Evolutionary conservation across 306 rosid species (phyloP).

Genomic region (Macrotyloma uniflorum): DNA sequence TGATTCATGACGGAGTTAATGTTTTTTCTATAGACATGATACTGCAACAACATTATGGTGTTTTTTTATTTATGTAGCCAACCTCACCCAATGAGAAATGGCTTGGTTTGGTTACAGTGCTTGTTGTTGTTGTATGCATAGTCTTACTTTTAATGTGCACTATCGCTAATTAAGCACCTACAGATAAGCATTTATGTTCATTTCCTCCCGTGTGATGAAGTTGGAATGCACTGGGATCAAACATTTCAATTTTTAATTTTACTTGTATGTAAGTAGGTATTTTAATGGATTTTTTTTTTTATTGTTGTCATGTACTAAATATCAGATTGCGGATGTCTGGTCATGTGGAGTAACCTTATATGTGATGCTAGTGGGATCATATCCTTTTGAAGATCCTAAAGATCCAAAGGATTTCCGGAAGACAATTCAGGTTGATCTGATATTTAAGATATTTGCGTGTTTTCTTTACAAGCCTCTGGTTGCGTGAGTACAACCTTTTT

Average conservation of each 20-base stretch:
- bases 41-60: neutral
- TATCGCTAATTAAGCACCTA: neutral
- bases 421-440: conserved; percentile 71
- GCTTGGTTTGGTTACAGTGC: neutral
- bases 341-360: conserved; percentile 95
- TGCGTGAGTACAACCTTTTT: neutral
- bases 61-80: neutral
- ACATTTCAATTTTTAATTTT: neutral
- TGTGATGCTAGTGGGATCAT: conserved; percentile 88
- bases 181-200: neutral
- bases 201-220: neutral
- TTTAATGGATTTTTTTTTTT: neutral
- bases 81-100: neutral
- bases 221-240: neutral
- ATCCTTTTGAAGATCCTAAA: conserved; percentile 87
- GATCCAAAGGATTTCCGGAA: conserved; percentile 55
- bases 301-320: neutral
- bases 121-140: neutral
- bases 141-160: neutral
- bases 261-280: neutral
- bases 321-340: conserved; percentile 95
- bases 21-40: neutral
- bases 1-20: neutral
- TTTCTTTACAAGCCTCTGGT: neutral
- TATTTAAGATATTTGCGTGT: neutral